phyloP scores from a whole-genome alignment of 129 eudicot genomes.

The Solidago caesia region DNA sequence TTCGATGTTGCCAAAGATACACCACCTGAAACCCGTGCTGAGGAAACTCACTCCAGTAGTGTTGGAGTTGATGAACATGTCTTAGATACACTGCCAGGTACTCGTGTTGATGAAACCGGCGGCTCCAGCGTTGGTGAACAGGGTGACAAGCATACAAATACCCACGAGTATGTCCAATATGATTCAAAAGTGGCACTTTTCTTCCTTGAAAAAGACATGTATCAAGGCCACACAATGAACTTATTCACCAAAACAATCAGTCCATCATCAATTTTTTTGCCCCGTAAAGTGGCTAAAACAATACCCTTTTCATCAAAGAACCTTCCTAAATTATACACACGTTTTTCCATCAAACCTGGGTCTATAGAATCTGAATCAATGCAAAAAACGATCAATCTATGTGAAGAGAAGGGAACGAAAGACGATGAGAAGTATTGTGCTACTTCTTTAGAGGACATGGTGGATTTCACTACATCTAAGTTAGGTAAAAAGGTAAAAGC shows the following conservation, averaged over 20 bases:
- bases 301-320: slow-evolving; percentile 39
- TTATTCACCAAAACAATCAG: slow-evolving; percentile 16
- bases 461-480: slow-evolving; percentile 47
- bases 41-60: no score
- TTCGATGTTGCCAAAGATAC: no score
- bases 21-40: no score
- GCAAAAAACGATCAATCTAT: slow-evolving; percentile 28
- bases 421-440: slow-evolving; percentile 43
- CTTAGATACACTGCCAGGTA: no score
- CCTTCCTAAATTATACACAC: slow-evolving; percentile 22
- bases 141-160: slow-evolving; percentile 32
- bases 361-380: slow-evolving; percentile 39
- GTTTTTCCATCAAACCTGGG: slow-evolving; percentile 19
- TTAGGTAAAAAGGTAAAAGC: slow-evolving; percentile 44
- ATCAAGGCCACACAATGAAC: slow-evolving; percentile 23
- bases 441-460: slow-evolving; percentile 53
- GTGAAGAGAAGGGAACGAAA: slow-evolving; percentile 37
- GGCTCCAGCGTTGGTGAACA: slow-evolving; percentile 26
- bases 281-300: slow-evolving; percentile 32
- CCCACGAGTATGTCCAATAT: slow-evolving; percentile 32
- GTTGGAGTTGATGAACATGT: no score
- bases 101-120: no score
- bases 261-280: slow-evolving; percentile 25
- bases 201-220: slow-evolving; percentile 34
- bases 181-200: slow-evolving; percentile 31